These are phyloP conservation scores for Hypoxylon sp. DNA, from an alignment of 2,329 filamentous ascomycete genomes.

Conservation along the genomic window DNA sequence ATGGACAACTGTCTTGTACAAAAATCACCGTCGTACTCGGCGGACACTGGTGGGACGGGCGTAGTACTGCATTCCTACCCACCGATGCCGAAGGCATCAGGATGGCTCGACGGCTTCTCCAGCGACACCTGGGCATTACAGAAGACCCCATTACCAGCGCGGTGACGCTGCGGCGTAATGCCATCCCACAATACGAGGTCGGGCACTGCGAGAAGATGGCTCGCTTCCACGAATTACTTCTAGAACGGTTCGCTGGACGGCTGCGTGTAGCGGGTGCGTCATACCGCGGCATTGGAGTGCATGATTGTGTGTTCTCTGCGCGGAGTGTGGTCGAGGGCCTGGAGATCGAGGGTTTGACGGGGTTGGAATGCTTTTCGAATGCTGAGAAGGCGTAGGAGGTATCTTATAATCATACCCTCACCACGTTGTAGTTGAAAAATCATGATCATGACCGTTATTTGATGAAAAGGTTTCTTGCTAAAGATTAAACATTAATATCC, in stretches of 20 bases:
- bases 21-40: constrained; percentile 30
- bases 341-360: constrained; percentile 11
- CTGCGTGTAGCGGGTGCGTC: constrained; percentile 26
- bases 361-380: constrained; percentile 23
- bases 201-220: constrained; percentile 28
- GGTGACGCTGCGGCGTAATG: constrained; percentile 6
- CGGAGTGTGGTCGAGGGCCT: constrained; percentile 17
- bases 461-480: no score
- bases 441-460: no score
- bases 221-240: neutral
- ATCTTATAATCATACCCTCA: no score
- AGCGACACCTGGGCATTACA: constrained; percentile 20
- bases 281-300: constrained; percentile 29
- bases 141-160: constrained; percentile 5
- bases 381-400: neutral
- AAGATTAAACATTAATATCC: no score
- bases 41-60: constrained; percentile 27
- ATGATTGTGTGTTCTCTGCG: constrained; percentile 30
- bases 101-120: constrained; percentile 20
- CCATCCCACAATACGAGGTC: constrained; percentile 29
- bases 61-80: neutral
- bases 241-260: constrained; percentile 16
- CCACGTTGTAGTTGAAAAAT: no score
- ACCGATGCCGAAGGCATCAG: constrained; percentile 9
- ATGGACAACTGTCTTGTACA: neutral